A percentile compares a stretch with the other conserved stretches of the same genome.
phyloP scores from a whole-genome alignment of 208 protist species.

The Leishmania turanica region DNA sequence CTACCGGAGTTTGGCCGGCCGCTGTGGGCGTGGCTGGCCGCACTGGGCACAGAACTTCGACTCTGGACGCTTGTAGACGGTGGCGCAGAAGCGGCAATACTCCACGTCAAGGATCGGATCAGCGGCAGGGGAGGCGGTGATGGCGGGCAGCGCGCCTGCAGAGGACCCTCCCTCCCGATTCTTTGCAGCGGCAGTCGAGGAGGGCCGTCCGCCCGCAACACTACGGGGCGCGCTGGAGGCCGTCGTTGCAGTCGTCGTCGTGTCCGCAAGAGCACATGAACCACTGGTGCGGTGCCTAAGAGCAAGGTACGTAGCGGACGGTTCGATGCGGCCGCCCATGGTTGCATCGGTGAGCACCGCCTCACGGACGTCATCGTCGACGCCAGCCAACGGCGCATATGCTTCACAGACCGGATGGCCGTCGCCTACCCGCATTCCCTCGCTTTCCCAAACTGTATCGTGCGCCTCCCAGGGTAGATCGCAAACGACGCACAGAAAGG shows the following conservation, averaged over 20 bases:
- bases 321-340: conserved; percentile 48
- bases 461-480: conserved; percentile 85
- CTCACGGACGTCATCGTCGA: conserved; percentile 71
- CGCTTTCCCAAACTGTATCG: conserved; percentile 79
- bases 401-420: conserved; percentile 60
- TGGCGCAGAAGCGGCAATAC: conserved; percentile 57
- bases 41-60: conserved; percentile 70
- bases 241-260: not conserved
- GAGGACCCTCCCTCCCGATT: not conserved
- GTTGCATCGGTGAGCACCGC: conserved; percentile 61
- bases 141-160: not conserved
- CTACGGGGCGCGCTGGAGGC: not conserved
- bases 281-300: not conserved
- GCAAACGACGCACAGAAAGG: conserved; percentile 86
- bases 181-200: not conserved
- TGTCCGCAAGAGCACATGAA: too few species aligned
- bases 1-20: conserved; percentile 11
- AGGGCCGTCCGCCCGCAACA: not conserved
- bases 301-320: conserved; percentile 18
- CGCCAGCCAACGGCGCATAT: conserved; percentile 69
- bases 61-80: conserved; percentile 43
- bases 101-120: conserved; percentile 16
- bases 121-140: conserved; percentile 1
- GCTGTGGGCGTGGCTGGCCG: conserved; percentile 37
- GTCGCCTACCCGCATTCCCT: conserved; percentile 39